phyloP scores from a whole-genome alignment of 1,284 basidiomycete genomes.

The Puccinia triticina region DNA sequence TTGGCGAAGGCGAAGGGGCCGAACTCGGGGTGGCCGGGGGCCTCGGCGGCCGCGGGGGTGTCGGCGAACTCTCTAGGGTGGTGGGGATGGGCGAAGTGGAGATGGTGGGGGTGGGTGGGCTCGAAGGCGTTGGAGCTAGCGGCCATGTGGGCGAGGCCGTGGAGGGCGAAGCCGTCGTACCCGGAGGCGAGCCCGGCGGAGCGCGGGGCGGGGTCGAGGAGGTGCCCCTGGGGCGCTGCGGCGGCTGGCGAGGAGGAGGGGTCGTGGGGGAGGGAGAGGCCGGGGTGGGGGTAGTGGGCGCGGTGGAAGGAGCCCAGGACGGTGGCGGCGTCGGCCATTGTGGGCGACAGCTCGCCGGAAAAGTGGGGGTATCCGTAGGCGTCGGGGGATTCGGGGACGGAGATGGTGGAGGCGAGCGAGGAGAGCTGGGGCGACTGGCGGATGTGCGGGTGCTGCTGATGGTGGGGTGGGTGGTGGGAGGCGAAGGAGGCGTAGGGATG shows the following conservation, averaged over 20 bases:
- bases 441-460: constrained; percentile 10
- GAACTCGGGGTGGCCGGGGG: background rate
- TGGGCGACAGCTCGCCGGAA: constrained; percentile 45
- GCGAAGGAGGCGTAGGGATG: no score
- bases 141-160: constrained; percentile 43
- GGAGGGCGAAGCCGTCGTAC: constrained; percentile 26
- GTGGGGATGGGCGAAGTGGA: background rate
- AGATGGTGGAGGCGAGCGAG: constrained; percentile 3
- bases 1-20: no score
- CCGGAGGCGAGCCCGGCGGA: background rate
- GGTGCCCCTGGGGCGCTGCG: no score
- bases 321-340: constrained; percentile 41
- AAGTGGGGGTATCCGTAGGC: constrained; percentile 38
- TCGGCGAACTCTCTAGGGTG: background rate
- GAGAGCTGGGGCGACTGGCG: constrained; percentile 25
- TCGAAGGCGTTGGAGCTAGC: background rate
- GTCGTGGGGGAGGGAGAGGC: constrained; percentile 35
- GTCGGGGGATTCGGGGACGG: constrained; percentile 33
- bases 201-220: constrained; percentile 31
- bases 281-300: constrained; percentile 42
- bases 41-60: background rate
- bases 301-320: constrained; percentile 48
- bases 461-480: no score
- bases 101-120: background rate
- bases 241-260: no score